phyloP scores from a whole-genome alignment of 2,329 filamentous ascomycete genomes.

The Fusarium praegraminearum region DNA sequence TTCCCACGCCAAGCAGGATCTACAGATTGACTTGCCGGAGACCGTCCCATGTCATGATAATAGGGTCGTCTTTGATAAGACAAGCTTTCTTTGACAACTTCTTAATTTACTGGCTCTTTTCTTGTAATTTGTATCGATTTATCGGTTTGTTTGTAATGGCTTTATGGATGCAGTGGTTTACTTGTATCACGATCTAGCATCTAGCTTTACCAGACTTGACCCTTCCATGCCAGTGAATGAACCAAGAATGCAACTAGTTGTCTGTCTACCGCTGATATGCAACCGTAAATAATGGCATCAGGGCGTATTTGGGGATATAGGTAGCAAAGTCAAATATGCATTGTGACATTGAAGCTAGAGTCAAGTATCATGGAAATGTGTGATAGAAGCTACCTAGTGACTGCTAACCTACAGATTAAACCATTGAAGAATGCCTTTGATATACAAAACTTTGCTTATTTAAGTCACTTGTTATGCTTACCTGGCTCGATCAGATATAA shows the following conservation, averaged over 20 bases:
- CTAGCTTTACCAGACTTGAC: not conserved
- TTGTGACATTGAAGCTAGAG: not conserved
- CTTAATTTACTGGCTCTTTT: not conserved
- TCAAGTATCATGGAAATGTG: conserved; percentile 23
- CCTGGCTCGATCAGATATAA: not conserved
- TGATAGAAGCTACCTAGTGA: not conserved
- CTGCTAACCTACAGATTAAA: not conserved
- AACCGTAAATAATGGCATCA: not conserved
- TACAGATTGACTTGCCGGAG: conserved; percentile 24
- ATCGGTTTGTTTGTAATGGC: not conserved
- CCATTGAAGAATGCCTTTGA: not conserved
- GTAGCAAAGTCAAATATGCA: not conserved
- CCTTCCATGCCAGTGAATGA: conserved; percentile 14
- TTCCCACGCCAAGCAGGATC: conserved; percentile 30
- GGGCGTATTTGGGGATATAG: not conserved
- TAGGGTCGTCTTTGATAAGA: not conserved
- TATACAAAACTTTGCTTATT: not conserved
- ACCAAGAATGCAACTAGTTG: conserved; percentile 26
- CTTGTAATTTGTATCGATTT: not conserved
- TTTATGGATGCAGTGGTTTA: not conserved
- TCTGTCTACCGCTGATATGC: not conserved
- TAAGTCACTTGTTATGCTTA: not conserved
- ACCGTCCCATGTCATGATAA: conserved; percentile 5
- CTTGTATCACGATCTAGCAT: not conserved
- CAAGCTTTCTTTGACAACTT: conserved; percentile 1